Base-by-base conservation (phyloP, 2,329 filamentous ascomycete genomes). In the Colletotrichum trifolii region DNA sequence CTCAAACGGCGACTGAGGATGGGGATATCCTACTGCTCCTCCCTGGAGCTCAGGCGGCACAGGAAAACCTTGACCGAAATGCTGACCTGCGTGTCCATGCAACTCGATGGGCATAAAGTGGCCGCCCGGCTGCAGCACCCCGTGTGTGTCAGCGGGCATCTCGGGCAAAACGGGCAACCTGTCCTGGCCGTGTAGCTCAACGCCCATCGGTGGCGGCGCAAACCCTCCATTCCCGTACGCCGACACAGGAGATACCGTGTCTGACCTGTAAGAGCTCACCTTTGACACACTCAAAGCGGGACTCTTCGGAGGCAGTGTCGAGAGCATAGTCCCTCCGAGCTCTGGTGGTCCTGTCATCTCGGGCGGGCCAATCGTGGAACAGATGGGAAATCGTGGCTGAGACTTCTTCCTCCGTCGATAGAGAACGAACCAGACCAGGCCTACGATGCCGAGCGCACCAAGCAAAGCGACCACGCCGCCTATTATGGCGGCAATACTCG, bases 371-470 rank as follows among this genome's bases (percentile, higher is more conserved):
- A 17, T 70, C 70, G 4, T 71, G 66, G 9, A 72, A 56, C 25
- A 63, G 60, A 40, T 69, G 46, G 8, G 67, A 53, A 12, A 58
- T 45, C n/a, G 60, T 45, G 12, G 66, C 64, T 3, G 61, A 35
- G 8, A 54, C 34, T 71, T 75, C 36, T 73, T 76, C 42, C 70
- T 74, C 46, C 72, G 75, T 33, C 78, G 69, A 46, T 81, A 73
- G 69, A 82, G 76, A 59, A 82, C 73, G 33, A 77, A 73, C 0
- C 73, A 66, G 0, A 74, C 75, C 0, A 68, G 71, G 6, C 74
- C 74, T 6, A 76, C 68, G 9, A 71, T 69, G 8, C 73, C 56
- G 8, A 72, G 2, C 13, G 34, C 64, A 2, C 60, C 60, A 11
- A 60, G 12, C 7, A 48, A 25, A 11, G 53, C 71, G 5, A 54